These are phyloP conservation scores for Cerioporus squamosus DNA, from an alignment of 1,284 basidiomycete genomes.

Conservation along the genomic window DNA sequence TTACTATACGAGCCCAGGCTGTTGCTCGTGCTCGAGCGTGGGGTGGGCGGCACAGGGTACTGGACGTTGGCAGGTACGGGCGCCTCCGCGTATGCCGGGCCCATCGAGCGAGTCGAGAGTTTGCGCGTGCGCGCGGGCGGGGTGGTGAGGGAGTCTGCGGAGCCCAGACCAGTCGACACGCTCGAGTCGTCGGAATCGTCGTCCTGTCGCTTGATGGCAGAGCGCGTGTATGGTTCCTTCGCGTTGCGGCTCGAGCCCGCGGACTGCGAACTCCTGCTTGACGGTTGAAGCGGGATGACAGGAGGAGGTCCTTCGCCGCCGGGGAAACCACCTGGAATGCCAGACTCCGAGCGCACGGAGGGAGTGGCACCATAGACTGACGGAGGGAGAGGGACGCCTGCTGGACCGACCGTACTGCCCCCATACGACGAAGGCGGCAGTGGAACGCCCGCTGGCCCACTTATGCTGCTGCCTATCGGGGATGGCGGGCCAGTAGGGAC, in stretches of 20 bases:
- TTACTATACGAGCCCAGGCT: constrained; percentile 18
- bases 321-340: constrained; percentile 19
- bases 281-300: constrained; percentile 24
- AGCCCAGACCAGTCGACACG: constrained; percentile 31
- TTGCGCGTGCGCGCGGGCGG: constrained; percentile 30
- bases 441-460: constrained; percentile 21
- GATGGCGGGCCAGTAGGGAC: constrained; percentile 32
- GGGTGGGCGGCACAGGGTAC: constrained; percentile 32
- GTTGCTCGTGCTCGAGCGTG: constrained; percentile 22
- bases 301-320: constrained; percentile 15
- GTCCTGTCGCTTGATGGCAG: constrained; percentile 19
- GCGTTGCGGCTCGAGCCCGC: constrained; percentile 19
- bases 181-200: constrained; percentile 31
- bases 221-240: constrained; percentile 19
- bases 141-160: constrained; percentile 34
- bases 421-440: constrained; percentile 13
- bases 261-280: constrained; percentile 19
- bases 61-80: constrained; percentile 23
- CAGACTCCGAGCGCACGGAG: constrained; percentile 13
- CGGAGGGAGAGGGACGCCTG: constrained; percentile 22
- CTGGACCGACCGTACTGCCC: neutral
- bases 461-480: constrained; percentile 11
- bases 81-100: constrained; percentile 31
- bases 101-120: constrained; percentile 20
- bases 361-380: constrained; percentile 23